Evolutionary conservation across 176 grass and related monocot genomes (phyloP), one percentile per base, ranked within the genome.

Genomic region (Oryza coarctata): DNA sequence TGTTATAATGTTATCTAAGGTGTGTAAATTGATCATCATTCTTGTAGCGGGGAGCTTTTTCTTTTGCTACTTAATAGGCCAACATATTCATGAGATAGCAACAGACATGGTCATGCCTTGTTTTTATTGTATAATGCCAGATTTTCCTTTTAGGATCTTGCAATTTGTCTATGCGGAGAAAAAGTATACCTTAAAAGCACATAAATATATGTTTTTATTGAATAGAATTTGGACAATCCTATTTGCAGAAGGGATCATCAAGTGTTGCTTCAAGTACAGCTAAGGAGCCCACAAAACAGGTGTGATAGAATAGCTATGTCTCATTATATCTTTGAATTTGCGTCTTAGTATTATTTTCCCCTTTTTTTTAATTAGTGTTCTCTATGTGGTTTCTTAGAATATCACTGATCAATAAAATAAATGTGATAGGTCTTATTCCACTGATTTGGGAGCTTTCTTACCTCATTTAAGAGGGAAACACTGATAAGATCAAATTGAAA

Each of bases 1-100:
- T 27, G 87, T 92, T 28, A 83, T 92, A 67, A 92, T 92, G 90
- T 75, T 89, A 55, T 86, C 63, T 44, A 94, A 94, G 92, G 92
- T 94, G n/a, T n/a, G n/a, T n/a, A n/a, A n/a, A n/a, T n/a, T n/a
- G n/a, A 11, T 63, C 14, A 11, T 30, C 73, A 27, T 80, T 79
- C n/a, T 67, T 57, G 32, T 69, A 67, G 31, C 26, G 47, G 29
- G 57, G 6, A 75, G 30, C 26, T 47, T 18, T 29, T 72, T 47
- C n/a, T 29, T 29, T 23, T 47, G 70, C 36, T 22, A 72, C 13
- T 71, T 71, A 18, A 28, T 29, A 74, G 50, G 32, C n/a, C 28
- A 32, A 76, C 22, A 61, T 35, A 38, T 76, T n/a, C 32, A 14
- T 61, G 50, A 34, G 3, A 57, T 27, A 9, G 0, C 50, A 47